Percentiles rank a stretch among this genome's conserved stretches.
Conservation (phyloP, 345 rosid genomes). For the Boechera retrofracta region DNA sequence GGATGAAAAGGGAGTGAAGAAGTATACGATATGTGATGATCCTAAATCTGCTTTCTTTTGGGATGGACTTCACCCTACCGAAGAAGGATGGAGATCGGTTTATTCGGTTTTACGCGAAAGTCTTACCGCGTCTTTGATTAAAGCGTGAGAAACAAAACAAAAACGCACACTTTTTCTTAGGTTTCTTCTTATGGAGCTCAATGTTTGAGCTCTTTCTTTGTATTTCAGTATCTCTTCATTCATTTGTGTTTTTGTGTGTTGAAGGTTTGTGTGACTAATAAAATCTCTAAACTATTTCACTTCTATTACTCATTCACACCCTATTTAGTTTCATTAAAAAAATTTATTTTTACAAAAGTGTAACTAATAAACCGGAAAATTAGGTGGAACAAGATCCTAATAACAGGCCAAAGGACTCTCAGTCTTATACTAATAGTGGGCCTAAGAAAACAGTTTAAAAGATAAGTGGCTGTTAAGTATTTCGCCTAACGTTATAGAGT, state of each 20-base stretch:
- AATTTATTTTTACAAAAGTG: neutral
- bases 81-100: constrained; percentile 63
- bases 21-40: constrained; percentile 52
- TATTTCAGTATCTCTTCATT: constrained; percentile 35
- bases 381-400: constrained; percentile 41
- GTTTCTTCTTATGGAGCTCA: constrained; percentile 15
- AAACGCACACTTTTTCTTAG: neutral
- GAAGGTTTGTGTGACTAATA: constrained; percentile 28
- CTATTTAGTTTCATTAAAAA: neutral
- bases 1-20: constrained; percentile 50
- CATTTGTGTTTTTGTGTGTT: constrained; percentile 34
- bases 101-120: constrained; percentile 46
- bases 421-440: constrained; percentile 19
- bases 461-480: constrained; percentile 21
- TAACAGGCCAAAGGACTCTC: constrained; percentile 38
- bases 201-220: constrained; percentile 12
- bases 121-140: constrained; percentile 44
- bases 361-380: constrained; percentile 6
- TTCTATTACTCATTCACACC: neutral
- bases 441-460: constrained; percentile 11
- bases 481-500: neutral
- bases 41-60: constrained; percentile 63
- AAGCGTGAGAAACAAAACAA: constrained; percentile 25
- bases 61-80: constrained; percentile 64
- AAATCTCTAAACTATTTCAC: constrained; percentile 29